These are phyloP conservation scores for Quercus dentata DNA, from an alignment of 306 rosid species.

Conservation along the genomic window DNA sequence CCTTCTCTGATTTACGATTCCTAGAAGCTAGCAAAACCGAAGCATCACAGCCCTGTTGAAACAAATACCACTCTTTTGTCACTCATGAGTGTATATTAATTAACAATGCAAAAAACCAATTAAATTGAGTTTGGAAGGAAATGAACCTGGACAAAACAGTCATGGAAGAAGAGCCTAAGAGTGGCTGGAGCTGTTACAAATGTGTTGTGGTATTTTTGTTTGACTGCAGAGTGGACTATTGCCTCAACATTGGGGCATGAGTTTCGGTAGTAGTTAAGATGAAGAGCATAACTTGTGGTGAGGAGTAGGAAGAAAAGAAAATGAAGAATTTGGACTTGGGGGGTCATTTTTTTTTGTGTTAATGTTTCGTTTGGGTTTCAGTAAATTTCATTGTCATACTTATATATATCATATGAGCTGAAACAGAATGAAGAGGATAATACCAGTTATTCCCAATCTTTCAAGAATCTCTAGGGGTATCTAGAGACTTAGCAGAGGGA, in stretches of 20 bases:
- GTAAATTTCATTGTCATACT: not conserved
- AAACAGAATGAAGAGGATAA: too few relatives aligned
- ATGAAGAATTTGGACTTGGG: constrained; percentile 1
- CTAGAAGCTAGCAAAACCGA: constrained; percentile 62
- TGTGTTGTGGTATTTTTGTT: constrained; percentile 54
- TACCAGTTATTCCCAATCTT: too few relatives aligned
- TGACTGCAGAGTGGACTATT: constrained; percentile 58
- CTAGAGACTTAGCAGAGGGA: too few relatives aligned
- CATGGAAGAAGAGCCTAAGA: constrained; percentile 87
- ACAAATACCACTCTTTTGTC: not conserved
- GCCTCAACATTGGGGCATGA: constrained; percentile 78
- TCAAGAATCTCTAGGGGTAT: too few relatives aligned
- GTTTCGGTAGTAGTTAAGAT: constrained; percentile 38
- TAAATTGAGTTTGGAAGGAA: not conserved
- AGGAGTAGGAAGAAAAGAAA: constrained; percentile 32
- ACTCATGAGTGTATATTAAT: too few relatives aligned
- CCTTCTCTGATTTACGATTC: constrained; percentile 59
- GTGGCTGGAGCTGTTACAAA: constrained; percentile 82
- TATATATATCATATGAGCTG: too few relatives aligned
- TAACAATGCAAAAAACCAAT: not conserved
- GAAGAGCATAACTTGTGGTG: constrained; percentile 31
- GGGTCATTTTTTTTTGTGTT: constrained; percentile 32
- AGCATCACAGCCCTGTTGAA: constrained; percentile 87
- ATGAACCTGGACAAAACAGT: constrained; percentile 72
- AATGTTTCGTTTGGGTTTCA: not conserved